Conservation (phyloP, 2,329 filamentous ascomycete genomes). For the Claviceps citrina region DNA sequence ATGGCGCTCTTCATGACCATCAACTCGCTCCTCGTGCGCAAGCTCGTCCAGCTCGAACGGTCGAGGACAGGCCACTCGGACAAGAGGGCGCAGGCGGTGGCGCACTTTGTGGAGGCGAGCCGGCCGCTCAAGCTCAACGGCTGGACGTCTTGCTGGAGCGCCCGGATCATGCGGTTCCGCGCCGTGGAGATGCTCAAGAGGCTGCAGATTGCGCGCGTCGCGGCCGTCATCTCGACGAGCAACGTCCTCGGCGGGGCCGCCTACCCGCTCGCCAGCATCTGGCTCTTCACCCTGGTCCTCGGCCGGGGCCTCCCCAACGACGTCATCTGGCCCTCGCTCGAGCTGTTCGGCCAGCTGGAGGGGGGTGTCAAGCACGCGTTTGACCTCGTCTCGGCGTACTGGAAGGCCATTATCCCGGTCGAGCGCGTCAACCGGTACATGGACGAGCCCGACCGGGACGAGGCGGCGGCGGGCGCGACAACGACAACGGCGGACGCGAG, state of each 20-base stretch:
- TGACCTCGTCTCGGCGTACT: slow-evolving; percentile 54
- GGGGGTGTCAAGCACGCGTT: slow-evolving; percentile 60
- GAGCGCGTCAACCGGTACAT: slow-evolving; percentile 75
- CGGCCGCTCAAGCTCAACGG: slow-evolving; percentile 41
- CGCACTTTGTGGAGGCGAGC: slow-evolving; percentile 76
- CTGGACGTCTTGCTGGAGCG: slow-evolving; percentile 23
- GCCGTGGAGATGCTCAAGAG: slow-evolving; percentile 22
- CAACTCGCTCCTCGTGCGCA: slow-evolving; percentile 52
- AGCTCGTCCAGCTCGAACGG: slow-evolving; percentile 53
- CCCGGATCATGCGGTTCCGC: slow-evolving; percentile 21
- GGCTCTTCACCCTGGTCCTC: slow-evolving; percentile 60
- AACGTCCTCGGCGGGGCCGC: slow-evolving; percentile 58
- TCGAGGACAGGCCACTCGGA: slow-evolving; percentile 62
- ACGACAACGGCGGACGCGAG: slow-evolving; percentile 17
- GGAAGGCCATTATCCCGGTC: slow-evolving; percentile 74
- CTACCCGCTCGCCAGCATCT: slow-evolving; percentile 70
- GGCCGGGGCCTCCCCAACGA: slow-evolving; percentile 57
- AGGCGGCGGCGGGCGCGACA: slow-evolving; percentile 24
- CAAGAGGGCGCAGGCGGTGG: slow-evolving; percentile 60
- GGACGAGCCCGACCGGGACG: slow-evolving; percentile 63
- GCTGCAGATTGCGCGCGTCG: slow-evolving; percentile 20
- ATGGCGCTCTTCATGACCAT: slow-evolving; percentile 52
- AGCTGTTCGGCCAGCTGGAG: slow-evolving; percentile 65
- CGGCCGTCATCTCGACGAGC: slow-evolving; percentile 44
- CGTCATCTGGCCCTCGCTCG: slow-evolving; percentile 72